phyloP scores from a whole-genome alignment of 768 basidiomycete genomes.

The Roridomyces roridus region DNA sequence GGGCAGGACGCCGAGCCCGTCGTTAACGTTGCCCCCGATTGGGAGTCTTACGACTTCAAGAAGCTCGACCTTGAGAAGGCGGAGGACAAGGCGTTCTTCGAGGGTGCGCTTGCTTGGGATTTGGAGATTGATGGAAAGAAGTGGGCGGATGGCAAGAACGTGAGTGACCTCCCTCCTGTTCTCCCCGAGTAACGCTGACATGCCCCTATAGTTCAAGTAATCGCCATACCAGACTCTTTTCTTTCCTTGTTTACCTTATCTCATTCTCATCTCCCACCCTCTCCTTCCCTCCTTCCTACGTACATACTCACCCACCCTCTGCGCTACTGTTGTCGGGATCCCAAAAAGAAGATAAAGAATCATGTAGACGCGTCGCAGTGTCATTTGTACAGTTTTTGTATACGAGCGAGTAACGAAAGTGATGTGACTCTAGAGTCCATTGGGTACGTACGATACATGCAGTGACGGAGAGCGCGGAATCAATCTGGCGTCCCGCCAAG shows the following conservation, averaged over 20 bases:
- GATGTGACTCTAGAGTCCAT: too few relatives aligned
- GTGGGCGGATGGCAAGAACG: slow-evolving; percentile 91
- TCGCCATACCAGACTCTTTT: slow-evolving; percentile 4
- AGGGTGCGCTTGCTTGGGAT: slow-evolving; percentile 94
- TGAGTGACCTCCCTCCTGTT: slow-evolving; percentile 50
- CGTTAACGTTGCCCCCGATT: slow-evolving; percentile 87
- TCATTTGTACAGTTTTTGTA: slow-evolving; percentile 16
- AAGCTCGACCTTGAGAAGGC: slow-evolving; percentile 76
- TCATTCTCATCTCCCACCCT: not conserved
- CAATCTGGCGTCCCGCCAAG: slow-evolving; percentile 26
- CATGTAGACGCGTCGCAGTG: slow-evolving; percentile 2
- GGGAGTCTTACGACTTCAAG: slow-evolving; percentile 85
- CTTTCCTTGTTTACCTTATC: too few relatives aligned
- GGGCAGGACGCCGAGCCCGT: slow-evolving; percentile 77
- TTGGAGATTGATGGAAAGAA: slow-evolving; percentile 86
- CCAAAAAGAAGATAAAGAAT: not conserved
- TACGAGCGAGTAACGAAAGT: not conserved
- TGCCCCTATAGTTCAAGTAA: slow-evolving; percentile 39
- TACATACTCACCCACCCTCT: slow-evolving; percentile 28
- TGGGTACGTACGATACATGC: not conserved
- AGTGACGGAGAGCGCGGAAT: too few relatives aligned
- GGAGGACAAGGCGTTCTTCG: slow-evolving; percentile 89
- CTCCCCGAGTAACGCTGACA: not conserved
- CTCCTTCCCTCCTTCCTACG: slow-evolving; percentile 17
- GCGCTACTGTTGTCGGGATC: slow-evolving; percentile 16